Percentiles rank a stretch among this genome's conserved stretches.
Evolutionary conservation across 257 asterid genomes (phyloP).

Genomic region (Jacaranda copaia): DNA sequence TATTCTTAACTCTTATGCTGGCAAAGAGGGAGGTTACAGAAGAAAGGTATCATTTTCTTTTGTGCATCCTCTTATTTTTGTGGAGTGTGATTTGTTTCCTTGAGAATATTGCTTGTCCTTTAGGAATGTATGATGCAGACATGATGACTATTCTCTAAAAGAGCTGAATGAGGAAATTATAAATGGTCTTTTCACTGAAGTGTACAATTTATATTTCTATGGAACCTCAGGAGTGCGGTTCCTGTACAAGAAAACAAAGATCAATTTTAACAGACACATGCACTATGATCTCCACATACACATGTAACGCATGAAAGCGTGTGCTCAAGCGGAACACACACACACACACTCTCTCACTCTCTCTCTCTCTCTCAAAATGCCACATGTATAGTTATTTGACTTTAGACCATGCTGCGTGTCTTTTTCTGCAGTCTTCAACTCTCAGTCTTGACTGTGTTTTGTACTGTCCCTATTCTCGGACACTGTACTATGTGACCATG

Average conservation of each 20-base stretch:
- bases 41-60: constrained; percentile 62
- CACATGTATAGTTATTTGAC: neutral
- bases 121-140: neutral
- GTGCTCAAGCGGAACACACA: neutral
- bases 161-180: constrained; percentile 12
- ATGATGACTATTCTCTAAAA: neutral
- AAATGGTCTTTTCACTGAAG: neutral
- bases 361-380: too few species aligned
- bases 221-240: constrained; percentile 5
- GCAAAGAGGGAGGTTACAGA: constrained; percentile 78
- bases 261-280: neutral
- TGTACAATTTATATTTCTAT: neutral
- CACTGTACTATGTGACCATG: neutral
- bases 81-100: constrained; percentile 3
- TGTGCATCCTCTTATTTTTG: constrained; percentile 1
- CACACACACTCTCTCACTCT: neutral
- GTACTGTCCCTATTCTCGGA: neutral
- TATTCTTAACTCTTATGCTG: constrained; percentile 90
- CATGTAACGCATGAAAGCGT: neutral
- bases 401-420: neutral
- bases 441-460: neutral
- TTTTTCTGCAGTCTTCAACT: neutral
- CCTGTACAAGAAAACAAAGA: neutral
- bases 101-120: constrained; percentile 7
- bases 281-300: neutral